These are phyloP conservation scores for Lizonia empirigonia DNA, from an alignment of 2,329 filamentous ascomycete species.

Conservation along the genomic window DNA sequence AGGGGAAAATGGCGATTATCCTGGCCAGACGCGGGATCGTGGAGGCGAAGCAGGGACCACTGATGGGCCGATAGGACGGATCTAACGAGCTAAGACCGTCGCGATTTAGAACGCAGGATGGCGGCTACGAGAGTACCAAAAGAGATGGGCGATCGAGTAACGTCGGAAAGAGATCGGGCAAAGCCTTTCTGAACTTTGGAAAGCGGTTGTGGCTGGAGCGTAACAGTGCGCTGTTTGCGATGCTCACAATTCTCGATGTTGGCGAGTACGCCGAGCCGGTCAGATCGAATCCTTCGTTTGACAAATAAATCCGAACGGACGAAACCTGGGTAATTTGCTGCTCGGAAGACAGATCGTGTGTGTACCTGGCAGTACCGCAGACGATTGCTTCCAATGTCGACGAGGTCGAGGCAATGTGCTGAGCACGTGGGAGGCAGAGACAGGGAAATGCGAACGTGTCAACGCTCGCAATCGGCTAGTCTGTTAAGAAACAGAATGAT, in stretches of 20 bases:
- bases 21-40: slow-evolving; percentile 22
- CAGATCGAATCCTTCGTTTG: slow-evolving; percentile 11
- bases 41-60: slow-evolving; percentile 29
- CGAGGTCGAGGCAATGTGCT: slow-evolving; percentile 1
- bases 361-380: slow-evolving; percentile 22
- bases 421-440: neutral
- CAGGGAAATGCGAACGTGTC: slow-evolving; percentile 6
- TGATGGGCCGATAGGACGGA: slow-evolving; percentile 34
- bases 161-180: slow-evolving; percentile 12
- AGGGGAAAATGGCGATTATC: slow-evolving; percentile 35
- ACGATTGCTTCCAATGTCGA: slow-evolving; percentile 16
- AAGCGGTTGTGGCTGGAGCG: slow-evolving; percentile 8
- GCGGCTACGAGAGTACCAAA: slow-evolving; percentile 23
- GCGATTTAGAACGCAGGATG: slow-evolving; percentile 26
- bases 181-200: neutral
- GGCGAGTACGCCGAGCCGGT: slow-evolving; percentile 15
- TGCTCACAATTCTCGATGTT: slow-evolving; percentile 23
- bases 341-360: slow-evolving; percentile 16
- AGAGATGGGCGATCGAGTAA: slow-evolving; percentile 27
- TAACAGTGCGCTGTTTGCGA: slow-evolving; percentile 12
- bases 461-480: slow-evolving; percentile 5
- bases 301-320: slow-evolving; percentile 1
- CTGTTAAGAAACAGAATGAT: neutral
- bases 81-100: slow-evolving; percentile 26
- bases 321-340: neutral